Base-by-base conservation (phyloP, 1,284 basidiomycete genomes). In the Golubevia pallescens region DNA sequence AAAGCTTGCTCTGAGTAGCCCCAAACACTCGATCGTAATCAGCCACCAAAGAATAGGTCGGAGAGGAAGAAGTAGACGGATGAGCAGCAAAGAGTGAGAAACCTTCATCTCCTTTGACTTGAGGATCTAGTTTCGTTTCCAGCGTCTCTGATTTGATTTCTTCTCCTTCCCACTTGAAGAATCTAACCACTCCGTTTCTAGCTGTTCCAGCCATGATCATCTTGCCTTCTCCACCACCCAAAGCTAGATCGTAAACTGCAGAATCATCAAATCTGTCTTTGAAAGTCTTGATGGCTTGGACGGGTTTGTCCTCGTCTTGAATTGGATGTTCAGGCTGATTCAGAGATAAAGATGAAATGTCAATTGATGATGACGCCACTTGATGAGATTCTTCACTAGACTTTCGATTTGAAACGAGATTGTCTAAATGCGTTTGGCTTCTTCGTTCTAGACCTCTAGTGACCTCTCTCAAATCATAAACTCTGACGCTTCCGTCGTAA, bases 401-500 rank as follows among this genome's bases (percentile, higher is more conserved):
- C 16, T 48, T 48, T 13, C 16, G 42, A 48, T 48, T 48, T 48
- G 8, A 10, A 28, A 28, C n/a, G n/a, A n/a, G n/a, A 38, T 38
- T 38, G 34, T 38, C 10, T 10, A 38, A 38, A 5, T 38, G 5
- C 10, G 34, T 38, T 5, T 1, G 10, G 10, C 14, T 23, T 19
- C 13, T 23, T 57, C 16, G 21, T 3, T 57, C 16, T 5, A 8
- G 20, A 23, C 14, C 4, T 8, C 2, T 20, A 19, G 13, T 5
- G 13, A 6, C 10, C 51, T 10, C 53, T 1, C 71, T 67, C n/a
- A 63, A 65, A 16, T 75, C 74, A 56, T 73, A 75, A 14, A 75
- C 67, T 7, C 74, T 42, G 3, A 75, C 69, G 0, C 64, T 48
- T 3, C 74, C 74, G 19, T 74, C 71, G 21, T 69, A 75, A 32